Base-by-base conservation (phyloP, 331 rosid genomes). In the Dryas integrifolia region DNA sequence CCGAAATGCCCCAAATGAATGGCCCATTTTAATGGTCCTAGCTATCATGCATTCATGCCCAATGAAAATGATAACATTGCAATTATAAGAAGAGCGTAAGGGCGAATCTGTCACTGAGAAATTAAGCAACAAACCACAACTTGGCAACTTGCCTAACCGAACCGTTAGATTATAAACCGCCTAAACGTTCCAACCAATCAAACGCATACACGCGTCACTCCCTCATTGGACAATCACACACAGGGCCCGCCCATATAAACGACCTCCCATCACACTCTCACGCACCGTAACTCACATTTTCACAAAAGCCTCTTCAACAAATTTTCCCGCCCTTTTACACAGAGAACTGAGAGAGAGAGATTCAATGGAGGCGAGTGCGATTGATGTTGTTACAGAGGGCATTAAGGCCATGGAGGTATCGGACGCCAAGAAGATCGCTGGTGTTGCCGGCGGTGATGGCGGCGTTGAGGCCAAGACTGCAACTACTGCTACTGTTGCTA, bases 281-380 rank as follows among this genome's bases (percentile, higher is more conserved):
- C 0, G 35, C 35, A 30, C 35, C 2, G 3, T 1, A 5, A 1
- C 53, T 52, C 46, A 30, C 40, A 11, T 5, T 49, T 41, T 56
- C 69, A 58, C 14, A 48, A 13, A 74, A 74, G 66, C 65, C 65
- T 60, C 24, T 38, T 45, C 68, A 53, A 43, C 56, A 44, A 18
- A 56, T 9, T 74, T 73, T 79, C 79, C 64, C 82, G 67, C 78
- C 50, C 71, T 64, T 53, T 56, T n/a, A 8, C 40, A 13, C 7
- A 41, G 40, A 38, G 59, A 73, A 49, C 59, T 47, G 61, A 73
- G 68, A 76, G 64, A 48, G 46, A 69, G 63, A 72, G 30, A 75
- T 70, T 39, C 73, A 16, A 82, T 82, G 83, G 83, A 59, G 65
- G 40, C 64, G 50, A 61, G 26, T 30, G 65, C 14, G 24, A 26